Evolutionary conservation across 768 basidiomycete species (phyloP).

Genomic region (Amanita muscaria): DNA sequence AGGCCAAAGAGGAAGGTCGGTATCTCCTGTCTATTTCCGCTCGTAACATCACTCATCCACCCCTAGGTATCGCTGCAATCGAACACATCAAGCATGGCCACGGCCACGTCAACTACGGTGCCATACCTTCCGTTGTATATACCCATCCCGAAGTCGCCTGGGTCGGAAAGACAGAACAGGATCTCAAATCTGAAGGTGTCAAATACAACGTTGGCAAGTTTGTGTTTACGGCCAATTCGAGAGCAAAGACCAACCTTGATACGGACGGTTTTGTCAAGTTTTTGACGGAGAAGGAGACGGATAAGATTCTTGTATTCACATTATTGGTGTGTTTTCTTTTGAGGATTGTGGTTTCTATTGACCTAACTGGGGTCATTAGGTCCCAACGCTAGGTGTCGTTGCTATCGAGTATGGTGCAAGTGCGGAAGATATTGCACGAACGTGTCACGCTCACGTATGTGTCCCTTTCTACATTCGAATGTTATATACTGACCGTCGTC

Average conservation of each 20-base stretch:
- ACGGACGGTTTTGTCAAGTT: slow-evolving; percentile 94
- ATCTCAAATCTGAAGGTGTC: slow-evolving; percentile 83
- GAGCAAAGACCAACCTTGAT: slow-evolving; percentile 95
- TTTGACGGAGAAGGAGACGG: slow-evolving; percentile 90
- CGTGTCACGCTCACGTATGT: slow-evolving; percentile 86
- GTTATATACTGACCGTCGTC: neutral
- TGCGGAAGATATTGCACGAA: slow-evolving; percentile 88
- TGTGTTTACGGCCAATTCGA: slow-evolving; percentile 91
- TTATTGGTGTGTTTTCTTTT: slow-evolving; percentile 80
- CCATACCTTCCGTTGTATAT: slow-evolving; percentile 94
- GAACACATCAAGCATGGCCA: slow-evolving; percentile 90
- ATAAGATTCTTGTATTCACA: slow-evolving; percentile 86
- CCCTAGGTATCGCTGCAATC: slow-evolving; percentile 79
- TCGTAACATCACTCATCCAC: too few species aligned
- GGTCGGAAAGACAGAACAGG: slow-evolving; percentile 98
- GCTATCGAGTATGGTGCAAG: slow-evolving; percentile 95
- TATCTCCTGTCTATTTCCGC: too few species aligned
- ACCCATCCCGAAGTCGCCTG: slow-evolving; percentile 90
- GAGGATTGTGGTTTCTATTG: too few species aligned
- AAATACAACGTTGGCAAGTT: slow-evolving; percentile 92
- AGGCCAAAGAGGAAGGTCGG: slow-evolving; percentile 89
- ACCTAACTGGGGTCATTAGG: too few species aligned
- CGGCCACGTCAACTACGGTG: slow-evolving; percentile 95
- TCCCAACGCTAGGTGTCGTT: slow-evolving; percentile 81
- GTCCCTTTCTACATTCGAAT: slow-evolving; percentile 10